Percentiles rank a stretch among this genome's conserved stretches.
Conservation (phyloP, 345 rosid species). For the Psidium friedrichsthalianum region DNA sequence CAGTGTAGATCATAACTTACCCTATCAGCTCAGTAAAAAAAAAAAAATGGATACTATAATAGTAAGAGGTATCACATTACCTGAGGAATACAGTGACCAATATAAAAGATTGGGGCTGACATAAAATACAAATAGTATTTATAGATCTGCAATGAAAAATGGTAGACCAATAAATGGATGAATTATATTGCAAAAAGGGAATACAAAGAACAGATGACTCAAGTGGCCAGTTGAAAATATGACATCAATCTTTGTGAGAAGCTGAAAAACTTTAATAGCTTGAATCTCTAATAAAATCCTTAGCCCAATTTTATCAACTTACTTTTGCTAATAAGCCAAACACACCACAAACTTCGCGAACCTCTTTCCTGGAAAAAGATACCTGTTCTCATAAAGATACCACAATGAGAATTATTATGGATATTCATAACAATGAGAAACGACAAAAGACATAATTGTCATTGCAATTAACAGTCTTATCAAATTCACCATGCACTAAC, state of each 20-base stretch:
- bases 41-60: no score
- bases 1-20: not conserved
- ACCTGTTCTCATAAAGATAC: conserved; percentile 27
- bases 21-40: not conserved
- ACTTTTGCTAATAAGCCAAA: conserved; percentile 44
- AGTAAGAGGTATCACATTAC: conserved; percentile 20
- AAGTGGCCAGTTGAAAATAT: not conserved
- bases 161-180: not conserved
- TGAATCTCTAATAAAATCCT: not conserved
- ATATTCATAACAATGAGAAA: not conserved
- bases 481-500: not conserved
- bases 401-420: not conserved
- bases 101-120: conserved; percentile 32
- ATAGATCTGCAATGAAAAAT: conserved; percentile 47
- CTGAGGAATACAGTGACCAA: conserved; percentile 71
- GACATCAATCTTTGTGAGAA: not conserved
- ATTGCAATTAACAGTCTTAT: not conserved
- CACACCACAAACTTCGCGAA: conserved; percentile 22
- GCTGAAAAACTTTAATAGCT: not conserved
- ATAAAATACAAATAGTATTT: conserved; percentile 42
- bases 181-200: not conserved
- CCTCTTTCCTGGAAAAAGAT: conserved; percentile 35
- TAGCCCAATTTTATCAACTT: conserved; percentile 17
- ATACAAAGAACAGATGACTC: not conserved
- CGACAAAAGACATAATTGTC: not conserved